A percentile compares a stretch with the other conserved stretches of the same genome.
Conservation (phyloP, 2,329 filamentous ascomycete species). For the Fonsecaea monophora region DNA sequence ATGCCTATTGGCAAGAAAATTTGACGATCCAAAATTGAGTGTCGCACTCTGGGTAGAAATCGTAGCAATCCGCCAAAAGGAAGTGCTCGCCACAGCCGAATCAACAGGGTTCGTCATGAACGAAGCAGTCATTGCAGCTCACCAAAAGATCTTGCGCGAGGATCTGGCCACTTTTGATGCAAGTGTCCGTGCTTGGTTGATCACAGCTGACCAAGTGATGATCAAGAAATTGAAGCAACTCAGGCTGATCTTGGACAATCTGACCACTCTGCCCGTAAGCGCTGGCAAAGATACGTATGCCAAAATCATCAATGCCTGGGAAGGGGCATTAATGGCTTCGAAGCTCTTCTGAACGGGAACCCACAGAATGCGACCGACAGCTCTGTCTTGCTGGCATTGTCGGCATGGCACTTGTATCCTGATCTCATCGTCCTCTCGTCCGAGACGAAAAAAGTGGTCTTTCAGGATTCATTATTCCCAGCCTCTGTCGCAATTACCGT, state of each 20-base stretch:
- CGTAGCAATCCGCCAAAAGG: slow-evolving; percentile 1
- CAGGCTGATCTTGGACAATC: slow-evolving; percentile 43
- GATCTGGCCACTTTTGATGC: slow-evolving; percentile 49
- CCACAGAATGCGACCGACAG: slow-evolving; percentile 41
- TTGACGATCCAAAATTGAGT: slow-evolving; percentile 37
- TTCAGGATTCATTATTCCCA: slow-evolving; percentile 27
- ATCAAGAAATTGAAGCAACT: slow-evolving; percentile 41
- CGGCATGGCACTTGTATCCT: slow-evolving; percentile 43
- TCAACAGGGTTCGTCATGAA: slow-evolving; percentile 2
- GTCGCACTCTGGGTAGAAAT: slow-evolving; percentile 43
- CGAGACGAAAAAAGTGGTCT: background rate
- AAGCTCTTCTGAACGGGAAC: slow-evolving; percentile 43
- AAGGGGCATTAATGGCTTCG: slow-evolving; percentile 40
- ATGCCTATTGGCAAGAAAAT: slow-evolving; percentile 44
- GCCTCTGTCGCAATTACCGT: background rate
- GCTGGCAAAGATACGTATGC: slow-evolving; percentile 38
- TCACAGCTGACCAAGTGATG: slow-evolving; percentile 43
- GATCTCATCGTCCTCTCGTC: background rate
- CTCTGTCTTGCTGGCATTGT: slow-evolving; percentile 43
- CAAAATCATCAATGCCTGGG: slow-evolving; percentile 45
- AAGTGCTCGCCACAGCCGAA: background rate
- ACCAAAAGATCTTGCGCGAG: slow-evolving; percentile 36
- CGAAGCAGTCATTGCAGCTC: slow-evolving; percentile 11
- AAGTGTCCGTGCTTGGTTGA: slow-evolving; percentile 49
- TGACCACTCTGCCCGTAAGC: slow-evolving; percentile 32